Base-by-base conservation (phyloP, 2,329 filamentous ascomycete species). In the Escovopsis sp. region DNA sequence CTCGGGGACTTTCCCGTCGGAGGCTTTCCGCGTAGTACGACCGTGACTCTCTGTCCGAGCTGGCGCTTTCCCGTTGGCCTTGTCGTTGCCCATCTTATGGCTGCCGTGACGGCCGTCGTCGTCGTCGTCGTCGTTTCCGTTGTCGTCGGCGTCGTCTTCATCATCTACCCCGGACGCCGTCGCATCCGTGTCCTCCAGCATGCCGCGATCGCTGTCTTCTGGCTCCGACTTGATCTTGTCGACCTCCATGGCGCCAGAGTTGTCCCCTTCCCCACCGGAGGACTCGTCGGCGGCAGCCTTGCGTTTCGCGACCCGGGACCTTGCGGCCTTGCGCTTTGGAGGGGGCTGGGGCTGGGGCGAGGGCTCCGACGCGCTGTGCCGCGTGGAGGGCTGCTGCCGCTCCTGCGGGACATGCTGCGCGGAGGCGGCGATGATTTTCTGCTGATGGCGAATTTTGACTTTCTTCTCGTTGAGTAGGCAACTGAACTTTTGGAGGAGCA, bases 401-500 rank as follows among this genome's bases (percentile, higher is more conserved):
- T 51, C 50, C n/a, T 49, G 56, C 40, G 46, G 53, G 43, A 49
- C 45, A 51, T 47, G 43, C 35, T 45, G 43, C 15, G 33, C 36
- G 16, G 20, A 37, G 36, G 62, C 49, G 4, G 63, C 57, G 20
- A 86, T 59, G 15, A 82, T 59, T 33, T 72, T 70, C 51, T 82
- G 77, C 59, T 86, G 81, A 51, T 86, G 74, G 35, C 83, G 65
- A 39, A 88, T 87, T 60, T 84, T 87, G 40, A 79, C 65, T 59
- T 88, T 88, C 64, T 89, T 89, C 56, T 81, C 75, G 50, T 88
- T 88, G 1, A 88, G 63, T 2, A 89, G 64, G 42, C 74, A 66
- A 42, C 74, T 71, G 50, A 85, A 85, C 55, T 84, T 85, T 45
- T 74, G 71, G 1, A 88, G 60, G 43, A 88, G 61, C 14, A 70